A percentile compares a stretch with the other conserved stretches of the same genome.
Conservation (phyloP, 345 rosid species). For the Melaleuca alternifolia region DNA sequence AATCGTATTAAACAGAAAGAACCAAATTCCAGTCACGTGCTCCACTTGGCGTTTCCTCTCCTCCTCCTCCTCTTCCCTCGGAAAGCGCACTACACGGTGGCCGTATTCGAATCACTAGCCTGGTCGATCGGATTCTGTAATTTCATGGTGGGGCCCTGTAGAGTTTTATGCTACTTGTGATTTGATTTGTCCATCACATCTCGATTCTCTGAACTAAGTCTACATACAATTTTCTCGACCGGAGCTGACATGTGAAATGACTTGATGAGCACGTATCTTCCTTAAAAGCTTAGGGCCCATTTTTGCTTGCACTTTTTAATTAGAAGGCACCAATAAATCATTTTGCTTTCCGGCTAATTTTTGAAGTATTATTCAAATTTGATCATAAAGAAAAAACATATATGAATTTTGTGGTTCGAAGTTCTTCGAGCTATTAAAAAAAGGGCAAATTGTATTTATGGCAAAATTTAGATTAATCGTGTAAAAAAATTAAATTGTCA, state of each 20-base stretch:
- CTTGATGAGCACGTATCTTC: rapidly evolving
- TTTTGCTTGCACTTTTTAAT: no score
- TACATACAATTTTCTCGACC: not conserved
- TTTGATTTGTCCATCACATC: not conserved
- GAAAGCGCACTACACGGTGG: not conserved
- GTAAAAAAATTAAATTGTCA: not conserved
- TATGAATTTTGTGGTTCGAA: not conserved
- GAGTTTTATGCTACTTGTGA: not conserved
- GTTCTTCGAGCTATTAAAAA: not conserved
- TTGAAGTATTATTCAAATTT: no score
- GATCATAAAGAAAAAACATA: no score
- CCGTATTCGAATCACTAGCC: not conserved
- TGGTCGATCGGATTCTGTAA: not conserved
- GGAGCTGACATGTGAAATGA: not conserved
- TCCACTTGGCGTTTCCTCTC: not conserved
- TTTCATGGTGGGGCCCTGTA: not conserved
- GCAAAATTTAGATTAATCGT: not conserved
- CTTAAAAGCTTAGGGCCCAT: no score
- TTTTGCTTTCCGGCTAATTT: no score
- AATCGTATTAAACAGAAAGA: not conserved
- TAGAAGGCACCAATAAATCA: no score
- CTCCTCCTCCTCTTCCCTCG: not conserved
- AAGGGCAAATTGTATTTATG: not conserved
- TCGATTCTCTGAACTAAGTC: not conserved
- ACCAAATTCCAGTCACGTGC: not conserved